Base-by-base conservation (phyloP, 2,329 filamentous ascomycete species). In the Neurospora sp. region DNA sequence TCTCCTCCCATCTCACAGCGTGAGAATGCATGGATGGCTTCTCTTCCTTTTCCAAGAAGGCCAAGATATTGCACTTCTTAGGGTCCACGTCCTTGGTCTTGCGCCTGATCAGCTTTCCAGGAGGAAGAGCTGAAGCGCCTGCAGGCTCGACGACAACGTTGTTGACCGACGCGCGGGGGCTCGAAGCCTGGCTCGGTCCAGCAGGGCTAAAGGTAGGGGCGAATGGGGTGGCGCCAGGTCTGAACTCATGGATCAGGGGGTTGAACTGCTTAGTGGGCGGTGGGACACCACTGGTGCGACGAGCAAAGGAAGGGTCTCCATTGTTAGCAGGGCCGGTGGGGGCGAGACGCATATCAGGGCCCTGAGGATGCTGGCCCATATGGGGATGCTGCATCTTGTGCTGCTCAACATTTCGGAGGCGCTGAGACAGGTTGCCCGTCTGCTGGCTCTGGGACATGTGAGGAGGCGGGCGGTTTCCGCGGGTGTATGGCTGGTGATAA, bases 141-240 rank as follows among this genome's bases (percentile, higher is more conserved):
- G 79, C 76, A n/a, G 79, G 70, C 43, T 75, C 70, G 19, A 71
- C 72, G n/a, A 78, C 82, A 40, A 81, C 76, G 68, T 85, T 81
- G 76, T 86, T 90, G 74, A 85, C 85, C 73, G 82, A 82, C 1
- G 90, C 88, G 40, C 86, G 86, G 38, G 93, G 92, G 77, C 91
- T 96, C 2, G 92, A 92, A 41, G 87, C 85, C 66, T 87, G 84
- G 77, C 90, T 92, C n/a, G 84, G 82, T 33, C 85, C 83, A 67
- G 82, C 92, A 5, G 92, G 95, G 74, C 89, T 95, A 81, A 99
- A 98, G 1, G 90, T 85, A 65, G 87, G 86, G 0, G 94, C 93
- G 72, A 91, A 91, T 4, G 52, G 52, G 6, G 52, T 62, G 4
- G 92, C 89, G 75, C 91, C 96, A 19, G 95, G 96, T 73, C 91